Evolutionary conservation across 768 basidiomycete species (phyloP).

Genomic region (Phaffia australis): DNA sequence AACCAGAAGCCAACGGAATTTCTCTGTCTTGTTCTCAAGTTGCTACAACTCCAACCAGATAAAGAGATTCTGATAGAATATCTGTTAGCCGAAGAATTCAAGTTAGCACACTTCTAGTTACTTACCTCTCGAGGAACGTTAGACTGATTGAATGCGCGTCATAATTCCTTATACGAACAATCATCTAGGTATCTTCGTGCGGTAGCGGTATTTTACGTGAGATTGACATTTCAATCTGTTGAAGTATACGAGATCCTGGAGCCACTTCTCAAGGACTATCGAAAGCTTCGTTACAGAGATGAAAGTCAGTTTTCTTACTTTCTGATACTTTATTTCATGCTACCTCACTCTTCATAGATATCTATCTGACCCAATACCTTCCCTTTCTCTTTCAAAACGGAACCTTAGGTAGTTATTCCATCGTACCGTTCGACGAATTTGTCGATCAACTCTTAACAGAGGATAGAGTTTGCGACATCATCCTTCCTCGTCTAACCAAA

Average conservation of each 20-base stretch:
- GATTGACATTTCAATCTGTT: slow-evolving; percentile 80
- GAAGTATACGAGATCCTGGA: slow-evolving; percentile 91
- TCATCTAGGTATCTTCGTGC: slow-evolving; percentile 74
- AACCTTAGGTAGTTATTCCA: slow-evolving; percentile 61
- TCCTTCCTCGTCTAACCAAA: slow-evolving; percentile 78
- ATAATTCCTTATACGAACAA: no score
- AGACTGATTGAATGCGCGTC: no score
- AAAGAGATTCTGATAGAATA: slow-evolving; percentile 96
- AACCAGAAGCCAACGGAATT: slow-evolving; percentile 93
- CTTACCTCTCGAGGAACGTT: not conserved
- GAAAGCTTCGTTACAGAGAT: slow-evolving; percentile 70
- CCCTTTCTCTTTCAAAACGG: not conserved
- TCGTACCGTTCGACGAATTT: slow-evolving; percentile 88
- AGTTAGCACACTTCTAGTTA: slow-evolving; percentile 44
- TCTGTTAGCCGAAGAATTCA: slow-evolving; percentile 92
- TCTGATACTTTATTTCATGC: not conserved
- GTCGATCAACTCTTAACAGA: slow-evolving; percentile 69
- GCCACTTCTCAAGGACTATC: slow-evolving; percentile 83
- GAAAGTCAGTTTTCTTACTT: slow-evolving; percentile 51
- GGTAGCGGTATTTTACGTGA: slow-evolving; percentile 82
- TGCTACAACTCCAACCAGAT: slow-evolving; percentile 93
- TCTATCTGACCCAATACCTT: not conserved
- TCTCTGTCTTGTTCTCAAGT: slow-evolving; percentile 79
- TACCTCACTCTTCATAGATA: not conserved
- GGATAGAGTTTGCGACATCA: slow-evolving; percentile 92